These are phyloP conservation scores for Glycine soja DNA, from an alignment of 306 rosid species.

Conservation along the genomic window DNA sequence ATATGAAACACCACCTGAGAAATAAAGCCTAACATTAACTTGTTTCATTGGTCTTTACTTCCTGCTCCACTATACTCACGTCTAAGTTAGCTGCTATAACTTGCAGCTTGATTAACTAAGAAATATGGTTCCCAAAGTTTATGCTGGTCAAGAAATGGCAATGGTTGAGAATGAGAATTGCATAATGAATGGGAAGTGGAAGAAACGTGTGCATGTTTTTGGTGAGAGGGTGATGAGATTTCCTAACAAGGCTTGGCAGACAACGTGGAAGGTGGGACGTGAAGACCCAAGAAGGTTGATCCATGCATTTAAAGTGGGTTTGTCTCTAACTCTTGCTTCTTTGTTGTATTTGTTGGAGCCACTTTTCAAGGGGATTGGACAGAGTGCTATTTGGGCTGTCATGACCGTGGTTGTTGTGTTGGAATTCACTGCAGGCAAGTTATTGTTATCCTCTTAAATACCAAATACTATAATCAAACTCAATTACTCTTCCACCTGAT, in stretches of 20 bases:
- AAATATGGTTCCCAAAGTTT: slow-evolving; percentile 65
- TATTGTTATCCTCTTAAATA: neutral
- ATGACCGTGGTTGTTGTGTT: slow-evolving; percentile 98
- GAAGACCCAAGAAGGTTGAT: slow-evolving; percentile 86
- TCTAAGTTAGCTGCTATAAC: neutral
- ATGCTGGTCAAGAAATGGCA: slow-evolving; percentile 63
- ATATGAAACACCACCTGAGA: slow-evolving; percentile 12
- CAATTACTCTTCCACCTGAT: neutral
- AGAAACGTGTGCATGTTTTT: slow-evolving; percentile 48
- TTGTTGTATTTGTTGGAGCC: slow-evolving; percentile 82
- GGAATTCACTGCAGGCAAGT: slow-evolving; percentile 88
- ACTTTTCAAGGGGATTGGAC: slow-evolving; percentile 66
- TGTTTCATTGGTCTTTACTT: neutral
- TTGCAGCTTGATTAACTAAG: slow-evolving; percentile 6
- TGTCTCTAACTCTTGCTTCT: slow-evolving; percentile 77
- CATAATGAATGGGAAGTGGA: slow-evolving; percentile 45
- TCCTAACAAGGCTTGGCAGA: slow-evolving; percentile 60
- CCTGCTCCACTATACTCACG: too few species aligned
- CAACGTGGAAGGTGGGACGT: slow-evolving; percentile 73
- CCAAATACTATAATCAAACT: neutral
- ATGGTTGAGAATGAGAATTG: slow-evolving; percentile 52
- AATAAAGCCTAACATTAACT: slow-evolving; percentile 4
- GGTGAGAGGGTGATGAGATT: slow-evolving; percentile 54
- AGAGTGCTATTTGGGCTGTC: slow-evolving; percentile 90
- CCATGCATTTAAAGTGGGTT: slow-evolving; percentile 90